phyloP scores from a whole-genome alignment of 768 basidiomycete genomes.

The Collybia nuda region DNA sequence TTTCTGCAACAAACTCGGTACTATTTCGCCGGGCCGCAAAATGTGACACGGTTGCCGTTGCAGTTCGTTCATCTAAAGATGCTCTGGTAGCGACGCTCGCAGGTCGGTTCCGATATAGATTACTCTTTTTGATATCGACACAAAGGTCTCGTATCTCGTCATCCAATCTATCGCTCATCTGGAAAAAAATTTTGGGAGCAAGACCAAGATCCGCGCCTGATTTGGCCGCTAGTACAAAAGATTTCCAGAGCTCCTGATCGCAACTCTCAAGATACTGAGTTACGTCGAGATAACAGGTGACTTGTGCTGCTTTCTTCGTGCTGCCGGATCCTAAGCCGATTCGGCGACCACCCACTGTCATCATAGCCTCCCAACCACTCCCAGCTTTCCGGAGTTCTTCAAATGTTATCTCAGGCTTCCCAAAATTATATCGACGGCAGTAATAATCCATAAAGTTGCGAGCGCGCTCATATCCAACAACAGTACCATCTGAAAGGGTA shows the following conservation, averaged over 20 bases:
- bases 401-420: constrained; percentile 68
- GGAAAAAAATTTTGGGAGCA: constrained; percentile 68
- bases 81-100: constrained; percentile 17
- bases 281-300: constrained; percentile 84
- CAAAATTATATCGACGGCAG: constrained; percentile 75
- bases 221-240: constrained; percentile 60
- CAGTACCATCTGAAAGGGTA: constrained; percentile 59
- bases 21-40: constrained; percentile 20
- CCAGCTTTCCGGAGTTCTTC: constrained; percentile 27
- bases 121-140: constrained; percentile 60
- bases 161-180: constrained; percentile 61
- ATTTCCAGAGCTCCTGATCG: constrained; percentile 78
- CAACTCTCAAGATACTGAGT: constrained; percentile 83
- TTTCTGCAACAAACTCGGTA: constrained; percentile 35
- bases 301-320: constrained; percentile 71
- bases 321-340: constrained; percentile 77
- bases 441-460: constrained; percentile 96
- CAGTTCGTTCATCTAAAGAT: background rate
- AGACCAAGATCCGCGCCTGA: constrained; percentile 69
- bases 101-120: constrained; percentile 67
- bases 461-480: constrained; percentile 69
- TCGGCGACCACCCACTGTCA: constrained; percentile 73
- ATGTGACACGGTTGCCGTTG: background rate
- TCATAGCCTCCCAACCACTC: constrained; percentile 66
- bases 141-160: constrained; percentile 73